Evolutionary conservation across 2,329 filamentous ascomycete genomes (phyloP).

Genomic region (Cladophialophora carrionii): DNA sequence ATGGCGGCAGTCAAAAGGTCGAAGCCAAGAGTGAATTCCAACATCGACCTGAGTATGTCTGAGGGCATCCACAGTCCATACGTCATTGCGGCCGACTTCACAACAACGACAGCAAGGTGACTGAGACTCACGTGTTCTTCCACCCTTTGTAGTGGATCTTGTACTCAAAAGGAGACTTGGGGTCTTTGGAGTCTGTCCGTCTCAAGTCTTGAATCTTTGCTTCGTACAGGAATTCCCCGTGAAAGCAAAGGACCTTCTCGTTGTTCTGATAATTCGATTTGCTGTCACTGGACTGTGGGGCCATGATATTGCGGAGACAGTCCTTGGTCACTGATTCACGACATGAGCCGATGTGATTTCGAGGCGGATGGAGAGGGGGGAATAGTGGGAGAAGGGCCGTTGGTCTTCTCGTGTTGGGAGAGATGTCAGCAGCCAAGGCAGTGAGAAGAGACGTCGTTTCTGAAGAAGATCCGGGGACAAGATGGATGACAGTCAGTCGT

Average conservation of each 20-base stretch:
- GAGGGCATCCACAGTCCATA: neutral
- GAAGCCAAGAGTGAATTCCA: neutral
- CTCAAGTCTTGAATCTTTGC: conserved; percentile 88
- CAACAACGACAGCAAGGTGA: conserved; percentile 1
- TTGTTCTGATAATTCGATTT: conserved; percentile 68
- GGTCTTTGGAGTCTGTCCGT: conserved; percentile 63
- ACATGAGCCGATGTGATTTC: neutral
- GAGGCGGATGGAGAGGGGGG: neutral
- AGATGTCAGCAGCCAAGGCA: neutral
- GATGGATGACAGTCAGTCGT: neutral
- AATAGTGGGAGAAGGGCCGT: neutral
- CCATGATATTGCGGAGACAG: conserved; percentile 58
- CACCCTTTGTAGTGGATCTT: conserved; percentile 98
- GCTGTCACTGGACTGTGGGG: conserved; percentile 50
- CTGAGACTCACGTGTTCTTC: conserved; percentile 81
- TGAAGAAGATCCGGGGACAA: neutral
- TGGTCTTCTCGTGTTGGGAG: neutral
- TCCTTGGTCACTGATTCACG: conserved; percentile 33
- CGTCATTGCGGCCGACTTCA: neutral
- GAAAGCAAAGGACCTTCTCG: conserved; percentile 94
- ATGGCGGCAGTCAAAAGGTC: neutral
- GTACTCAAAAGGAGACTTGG: conserved; percentile 79
- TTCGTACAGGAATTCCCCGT: conserved; percentile 95
- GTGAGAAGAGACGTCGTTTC: neutral
- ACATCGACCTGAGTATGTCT: neutral